Percentiles rank a stretch among this genome's conserved stretches.
Conservation (phyloP, 140 eudicot species). For the Anethum foeniculum region DNA sequence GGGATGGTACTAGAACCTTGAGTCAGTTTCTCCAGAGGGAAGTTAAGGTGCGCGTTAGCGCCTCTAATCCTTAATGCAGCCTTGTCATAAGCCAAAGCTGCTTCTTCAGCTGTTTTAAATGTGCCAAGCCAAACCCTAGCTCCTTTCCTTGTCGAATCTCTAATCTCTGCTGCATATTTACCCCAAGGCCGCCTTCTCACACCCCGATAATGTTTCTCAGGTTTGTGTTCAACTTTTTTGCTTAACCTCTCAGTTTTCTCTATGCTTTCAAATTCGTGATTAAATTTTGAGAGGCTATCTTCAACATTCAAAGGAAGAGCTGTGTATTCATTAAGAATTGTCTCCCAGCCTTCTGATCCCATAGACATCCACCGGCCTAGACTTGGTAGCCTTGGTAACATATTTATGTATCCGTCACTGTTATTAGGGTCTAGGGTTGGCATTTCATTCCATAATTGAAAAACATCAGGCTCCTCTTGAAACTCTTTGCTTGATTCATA, state of each 20-base stretch:
- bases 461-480: neutral
- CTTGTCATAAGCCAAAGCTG: constrained; percentile 86
- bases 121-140: constrained; percentile 85
- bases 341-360: constrained; percentile 82
- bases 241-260: neutral
- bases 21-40: constrained; percentile 38
- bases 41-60: constrained; percentile 54
- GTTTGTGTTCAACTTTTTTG: constrained; percentile 3
- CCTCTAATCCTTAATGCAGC: constrained; percentile 88
- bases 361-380: constrained; percentile 79
- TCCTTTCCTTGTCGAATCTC: constrained; percentile 75
- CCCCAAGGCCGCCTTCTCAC: constrained; percentile 94
- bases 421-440: constrained; percentile 31
- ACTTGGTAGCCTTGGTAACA: constrained; percentile 63
- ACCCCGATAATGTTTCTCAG: constrained; percentile 53
- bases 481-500: constrained; percentile 14
- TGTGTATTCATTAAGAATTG: constrained; percentile 34
- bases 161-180: constrained; percentile 84
- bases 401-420: constrained; percentile 26
- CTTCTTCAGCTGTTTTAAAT: constrained; percentile 75
- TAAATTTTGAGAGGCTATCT: neutral
- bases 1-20: constrained; percentile 3
- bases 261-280: neutral
- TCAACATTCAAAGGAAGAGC: constrained; percentile 17
- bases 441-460: constrained; percentile 38